Conservation (phyloP, 2,329 filamentous ascomycete genomes). For the Penicillium palitans region DNA sequence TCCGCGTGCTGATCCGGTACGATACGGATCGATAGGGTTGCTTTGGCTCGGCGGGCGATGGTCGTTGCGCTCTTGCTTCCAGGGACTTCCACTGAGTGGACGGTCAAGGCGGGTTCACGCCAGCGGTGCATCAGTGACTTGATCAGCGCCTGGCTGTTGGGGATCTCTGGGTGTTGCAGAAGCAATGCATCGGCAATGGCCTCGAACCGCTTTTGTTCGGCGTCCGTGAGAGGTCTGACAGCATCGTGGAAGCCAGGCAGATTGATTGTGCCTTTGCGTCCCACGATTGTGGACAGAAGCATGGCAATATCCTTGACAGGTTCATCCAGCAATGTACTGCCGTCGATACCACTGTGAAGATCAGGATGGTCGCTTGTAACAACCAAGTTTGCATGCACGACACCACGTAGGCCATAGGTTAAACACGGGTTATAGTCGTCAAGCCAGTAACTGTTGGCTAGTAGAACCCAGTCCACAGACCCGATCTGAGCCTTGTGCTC, state of each 20-base stretch:
- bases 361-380: slow-evolving; percentile 85
- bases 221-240: slow-evolving; percentile 70
- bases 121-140: slow-evolving; percentile 87
- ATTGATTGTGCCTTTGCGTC: slow-evolving; percentile 73
- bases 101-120: slow-evolving; percentile 91
- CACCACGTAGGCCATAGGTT: slow-evolving; percentile 89
- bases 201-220: slow-evolving; percentile 78
- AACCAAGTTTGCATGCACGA: slow-evolving; percentile 88
- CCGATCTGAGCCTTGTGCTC: slow-evolving; percentile 83
- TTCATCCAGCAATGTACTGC: slow-evolving; percentile 85
- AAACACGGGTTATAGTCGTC: slow-evolving; percentile 94
- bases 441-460: slow-evolving; percentile 98
- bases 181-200: slow-evolving; percentile 79
- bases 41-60: slow-evolving; percentile 85
- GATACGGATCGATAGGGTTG: slow-evolving; percentile 83
- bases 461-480: slow-evolving; percentile 85
- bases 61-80: slow-evolving; percentile 79
- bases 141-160: slow-evolving; percentile 69
- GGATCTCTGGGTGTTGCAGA: slow-evolving; percentile 65
- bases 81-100: slow-evolving; percentile 83
- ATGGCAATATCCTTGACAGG: slow-evolving; percentile 87
- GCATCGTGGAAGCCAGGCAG: slow-evolving; percentile 88
- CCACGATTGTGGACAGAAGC: slow-evolving; percentile 78
- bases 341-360: slow-evolving; percentile 94
- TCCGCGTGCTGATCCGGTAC: slow-evolving; percentile 91